Evolutionary conservation across 768 basidiomycete genomes (phyloP), one percentile per base, ranked within the genome.

Genomic region (Plicaturopsis crispa): DNA sequence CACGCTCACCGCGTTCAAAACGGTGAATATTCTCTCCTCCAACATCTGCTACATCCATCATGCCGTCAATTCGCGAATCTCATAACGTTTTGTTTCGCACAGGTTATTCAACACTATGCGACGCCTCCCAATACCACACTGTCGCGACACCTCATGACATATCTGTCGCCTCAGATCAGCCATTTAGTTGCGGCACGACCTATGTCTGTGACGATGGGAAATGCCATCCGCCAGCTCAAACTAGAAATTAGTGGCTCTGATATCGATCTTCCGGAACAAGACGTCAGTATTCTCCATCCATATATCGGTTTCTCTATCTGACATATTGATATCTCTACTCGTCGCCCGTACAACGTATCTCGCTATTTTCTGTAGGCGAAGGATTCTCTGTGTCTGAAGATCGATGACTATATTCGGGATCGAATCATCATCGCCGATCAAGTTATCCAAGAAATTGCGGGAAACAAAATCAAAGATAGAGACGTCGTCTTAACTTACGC

Each of bases 401-500:
- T 99, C 40, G 91, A 94, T 54, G 78, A 80, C 40, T 99, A 94
- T 56, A 87, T 98, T 53, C 80, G 83, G 19, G 94, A 98, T 61
- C 76, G 92, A 32, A 96, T 99, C 49, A 80, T 88, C 45, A 71
- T 88, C 32, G 96, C 96, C 3, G 94, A 86, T 60, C 78, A 92
- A 54, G 88, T 98, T 37, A 98, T 99, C 34, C 80, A 88, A 54
- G 80, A 85, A 44, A 75, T 82, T 37, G 90, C 92, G 0, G 78
- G 80, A 33, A 86, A 81, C 52, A 98, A 98, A 66, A 97, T 99
- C 53, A 88, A 89, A 49, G 80, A 96, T 47, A 90, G 86, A 5
- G 92, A 96, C 61, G 81, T 87, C 22, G 79, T 99, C 37, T 67
- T 99, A 31, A 93, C 92, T 11, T 99, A 88, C 61, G 92, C 92